Percentiles rank a stretch among this genome's conserved stretches.
These are phyloP conservation scores for Acer campestre DNA, from an alignment of 345 rosid genomes.

Conservation along the genomic window DNA sequence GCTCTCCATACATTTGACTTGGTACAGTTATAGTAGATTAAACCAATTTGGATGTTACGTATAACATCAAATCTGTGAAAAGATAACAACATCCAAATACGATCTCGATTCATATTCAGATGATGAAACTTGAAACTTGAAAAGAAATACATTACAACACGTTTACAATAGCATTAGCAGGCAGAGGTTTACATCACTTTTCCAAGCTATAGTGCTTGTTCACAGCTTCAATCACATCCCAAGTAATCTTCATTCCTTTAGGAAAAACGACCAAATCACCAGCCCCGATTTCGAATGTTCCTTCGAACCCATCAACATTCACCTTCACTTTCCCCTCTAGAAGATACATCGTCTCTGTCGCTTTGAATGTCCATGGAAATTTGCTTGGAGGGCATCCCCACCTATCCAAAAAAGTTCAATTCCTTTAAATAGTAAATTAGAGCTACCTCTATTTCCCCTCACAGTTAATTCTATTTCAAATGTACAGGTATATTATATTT, in stretches of 20 bases:
- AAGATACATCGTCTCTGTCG: constrained; percentile 48
- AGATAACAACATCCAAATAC: too few relatives aligned
- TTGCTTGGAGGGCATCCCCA: constrained; percentile 41
- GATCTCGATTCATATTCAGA: too few relatives aligned
- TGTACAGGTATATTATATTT: not conserved
- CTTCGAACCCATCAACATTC: constrained; percentile 40
- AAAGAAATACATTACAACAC: too few relatives aligned
- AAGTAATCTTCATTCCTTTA: constrained; percentile 51
- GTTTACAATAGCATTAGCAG: too few relatives aligned
- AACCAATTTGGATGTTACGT: too few relatives aligned
- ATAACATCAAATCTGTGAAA: too few relatives aligned
- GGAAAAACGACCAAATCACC: constrained; percentile 56
- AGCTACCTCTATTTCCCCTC: too few relatives aligned
- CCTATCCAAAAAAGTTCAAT: constrained; percentile 23
- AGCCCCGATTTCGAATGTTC: constrained; percentile 41
- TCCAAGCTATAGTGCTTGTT: constrained; percentile 49
- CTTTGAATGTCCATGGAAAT: constrained; percentile 45
- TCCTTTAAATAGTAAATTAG: too few relatives aligned
- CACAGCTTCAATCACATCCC: constrained; percentile 48
- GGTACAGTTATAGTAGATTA: not conserved
- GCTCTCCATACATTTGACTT: not conserved
- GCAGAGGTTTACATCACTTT: too few relatives aligned
- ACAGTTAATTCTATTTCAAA: not conserved
- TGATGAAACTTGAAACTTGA: too few relatives aligned
- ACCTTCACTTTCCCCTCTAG: constrained; percentile 47